Evolutionary conservation across 495 filamentous ascomycete genomes (phyloP).

Genomic region (Xylaria curta): DNA sequence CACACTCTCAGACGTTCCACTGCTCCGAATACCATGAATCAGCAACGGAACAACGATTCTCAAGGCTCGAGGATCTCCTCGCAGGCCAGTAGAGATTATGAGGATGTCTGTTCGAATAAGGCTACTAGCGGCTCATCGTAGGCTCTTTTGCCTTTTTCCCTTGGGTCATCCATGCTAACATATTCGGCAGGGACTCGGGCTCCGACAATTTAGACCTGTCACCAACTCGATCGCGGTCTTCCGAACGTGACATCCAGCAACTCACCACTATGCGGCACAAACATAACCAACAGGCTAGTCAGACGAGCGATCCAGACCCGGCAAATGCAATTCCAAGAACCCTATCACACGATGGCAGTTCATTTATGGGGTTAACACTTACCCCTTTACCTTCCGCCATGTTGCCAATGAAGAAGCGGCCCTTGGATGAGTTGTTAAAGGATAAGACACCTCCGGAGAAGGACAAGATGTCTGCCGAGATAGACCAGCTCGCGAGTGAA

Average conservation of each 20-base stretch:
- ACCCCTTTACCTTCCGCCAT: slow-evolving; percentile 19
- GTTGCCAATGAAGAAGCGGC: slow-evolving; percentile 15
- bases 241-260: neutral
- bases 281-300: neutral
- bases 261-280: neutral
- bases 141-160: neutral
- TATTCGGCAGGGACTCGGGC: neutral
- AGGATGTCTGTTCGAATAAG: slow-evolving; percentile 19
- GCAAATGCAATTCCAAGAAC: neutral
- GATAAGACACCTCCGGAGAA: slow-evolving; percentile 16
- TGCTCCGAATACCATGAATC: slow-evolving; percentile 1
- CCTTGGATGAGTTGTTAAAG: slow-evolving; percentile 5
- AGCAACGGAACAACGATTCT: neutral
- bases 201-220: neutral
- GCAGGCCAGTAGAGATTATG: neutral
- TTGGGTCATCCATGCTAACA: neutral
- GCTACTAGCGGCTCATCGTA: slow-evolving; percentile 25
- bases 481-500: slow-evolving; percentile 18
- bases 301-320: neutral
- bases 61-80: neutral
- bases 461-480: slow-evolving; percentile 25
- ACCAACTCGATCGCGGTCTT: slow-evolving; percentile 11
- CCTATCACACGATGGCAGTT: neutral
- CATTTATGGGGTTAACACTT: slow-evolving; percentile 20
- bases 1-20: neutral